Percentiles rank a stretch among this genome's conserved stretches.
phyloP scores from a whole-genome alignment of 2,329 filamentous ascomycete genomes.

The Verticillium nonalfalfae region DNA sequence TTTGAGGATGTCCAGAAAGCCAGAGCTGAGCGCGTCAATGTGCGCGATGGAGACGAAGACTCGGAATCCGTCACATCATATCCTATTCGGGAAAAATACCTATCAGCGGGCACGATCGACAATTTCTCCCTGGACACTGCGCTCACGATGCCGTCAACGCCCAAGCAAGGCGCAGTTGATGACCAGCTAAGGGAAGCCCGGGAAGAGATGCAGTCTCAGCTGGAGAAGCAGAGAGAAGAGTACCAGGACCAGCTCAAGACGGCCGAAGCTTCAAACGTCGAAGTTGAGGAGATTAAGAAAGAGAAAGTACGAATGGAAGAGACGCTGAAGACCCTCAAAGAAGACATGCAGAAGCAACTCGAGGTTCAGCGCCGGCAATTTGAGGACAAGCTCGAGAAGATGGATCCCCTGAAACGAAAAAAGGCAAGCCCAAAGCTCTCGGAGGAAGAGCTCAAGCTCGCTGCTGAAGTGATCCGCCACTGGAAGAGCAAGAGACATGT shows the following conservation, averaged over 20 bases:
- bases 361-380: slow-evolving; percentile 78
- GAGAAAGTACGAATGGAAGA: slow-evolving; percentile 86
- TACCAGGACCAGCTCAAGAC: slow-evolving; percentile 71
- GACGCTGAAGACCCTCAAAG: slow-evolving; percentile 68
- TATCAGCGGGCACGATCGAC: slow-evolving; percentile 90
- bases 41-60: slow-evolving; percentile 79
- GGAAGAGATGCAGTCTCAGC: slow-evolving; percentile 76
- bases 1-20: slow-evolving; percentile 92
- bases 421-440: slow-evolving; percentile 60
- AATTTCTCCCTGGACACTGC: slow-evolving; percentile 94
- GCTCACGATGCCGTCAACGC: slow-evolving; percentile 90
- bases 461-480: slow-evolving; percentile 58
- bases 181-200: slow-evolving; percentile 67
- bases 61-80: slow-evolving; percentile 85
- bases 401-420: slow-evolving; percentile 57
- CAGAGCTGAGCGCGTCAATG: slow-evolving; percentile 66
- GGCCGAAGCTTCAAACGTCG: slow-evolving; percentile 67
- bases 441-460: slow-evolving; percentile 65
- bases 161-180: slow-evolving; percentile 69
- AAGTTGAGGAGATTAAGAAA: slow-evolving; percentile 75
- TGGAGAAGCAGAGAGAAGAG: slow-evolving; percentile 80
- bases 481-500: slow-evolving; percentile 87
- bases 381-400: slow-evolving; percentile 74
- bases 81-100: slow-evolving; percentile 85
- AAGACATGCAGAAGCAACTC: slow-evolving; percentile 83